Evolutionary conservation across 345 rosid species (phyloP).

Genomic region (Syzygium aqueum): DNA sequence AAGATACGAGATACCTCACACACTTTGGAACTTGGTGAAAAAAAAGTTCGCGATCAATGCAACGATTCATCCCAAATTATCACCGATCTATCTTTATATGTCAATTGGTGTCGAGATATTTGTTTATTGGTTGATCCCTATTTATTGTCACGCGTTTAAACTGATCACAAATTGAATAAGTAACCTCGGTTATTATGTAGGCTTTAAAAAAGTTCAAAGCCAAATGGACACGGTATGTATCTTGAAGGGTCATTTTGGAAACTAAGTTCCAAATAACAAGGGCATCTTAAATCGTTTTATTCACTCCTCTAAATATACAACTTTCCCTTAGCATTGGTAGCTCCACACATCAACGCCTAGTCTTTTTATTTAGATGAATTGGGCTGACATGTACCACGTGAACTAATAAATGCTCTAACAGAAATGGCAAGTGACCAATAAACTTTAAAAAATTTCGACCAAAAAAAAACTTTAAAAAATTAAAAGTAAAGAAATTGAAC

Average conservation of each 20-base stretch:
- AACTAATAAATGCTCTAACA: not conserved
- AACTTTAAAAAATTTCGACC: not conserved
- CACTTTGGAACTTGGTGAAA: not conserved
- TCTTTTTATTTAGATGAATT: not conserved
- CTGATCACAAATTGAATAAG: not conserved
- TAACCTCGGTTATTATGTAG: not conserved
- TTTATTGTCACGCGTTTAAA: not conserved
- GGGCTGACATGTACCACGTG: not conserved
- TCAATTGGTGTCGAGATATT: not conserved
- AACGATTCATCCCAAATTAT: too few species aligned
- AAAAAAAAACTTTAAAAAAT: too few species aligned
- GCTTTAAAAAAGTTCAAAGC: not conserved
- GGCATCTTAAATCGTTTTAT: not conserved
- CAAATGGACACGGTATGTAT: not conserved
- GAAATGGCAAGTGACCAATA: not conserved
- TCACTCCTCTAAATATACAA: not conserved
- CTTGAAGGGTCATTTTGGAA: not conserved
- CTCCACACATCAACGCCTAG: not conserved
- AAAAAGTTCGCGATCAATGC: not conserved
- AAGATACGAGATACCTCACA: accelerated
- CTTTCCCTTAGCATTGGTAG: not conserved
- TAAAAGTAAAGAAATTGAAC: not conserved
- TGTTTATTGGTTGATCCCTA: not conserved
- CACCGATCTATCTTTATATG: not conserved
- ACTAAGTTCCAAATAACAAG: not conserved